Evolutionary conservation across 1,139 yeast species (phyloP).

Genomic region (Zygoascus hellenicus): DNA sequence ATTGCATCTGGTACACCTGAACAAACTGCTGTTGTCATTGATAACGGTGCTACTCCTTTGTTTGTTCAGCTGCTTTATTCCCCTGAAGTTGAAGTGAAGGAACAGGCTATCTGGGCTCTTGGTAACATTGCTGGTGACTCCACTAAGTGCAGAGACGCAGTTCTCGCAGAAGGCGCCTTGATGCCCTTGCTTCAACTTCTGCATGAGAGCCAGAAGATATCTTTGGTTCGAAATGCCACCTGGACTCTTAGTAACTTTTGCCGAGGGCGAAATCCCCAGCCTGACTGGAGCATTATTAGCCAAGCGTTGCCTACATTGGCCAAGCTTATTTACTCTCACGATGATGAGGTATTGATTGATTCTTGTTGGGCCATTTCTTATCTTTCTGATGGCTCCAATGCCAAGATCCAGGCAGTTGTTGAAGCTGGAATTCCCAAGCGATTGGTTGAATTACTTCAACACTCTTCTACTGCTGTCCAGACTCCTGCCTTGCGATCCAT

Average conservation of each 20-base stretch:
- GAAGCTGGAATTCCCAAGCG: constrained; percentile 95
- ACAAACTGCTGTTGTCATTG: constrained; percentile 87
- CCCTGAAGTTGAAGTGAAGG: constrained; percentile 84
- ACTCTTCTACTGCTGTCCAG: constrained; percentile 80
- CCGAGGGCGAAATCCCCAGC: constrained; percentile 94
- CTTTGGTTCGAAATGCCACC: constrained; percentile 90
- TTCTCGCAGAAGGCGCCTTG: constrained; percentile 79
- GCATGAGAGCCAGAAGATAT: constrained; percentile 67
- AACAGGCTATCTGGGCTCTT: constrained; percentile 98
- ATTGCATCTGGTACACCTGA: constrained; percentile 93
- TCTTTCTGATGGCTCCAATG: constrained; percentile 85
- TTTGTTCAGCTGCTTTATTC: constrained; percentile 80
- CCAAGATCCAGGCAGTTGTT: constrained; percentile 93
- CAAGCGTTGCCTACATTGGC: constrained; percentile 89
- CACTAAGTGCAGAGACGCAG: constrained; percentile 81
- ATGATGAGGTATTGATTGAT: constrained; percentile 89
- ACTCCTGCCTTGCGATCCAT: constrained; percentile 97
- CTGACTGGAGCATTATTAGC: constrained; percentile 84
- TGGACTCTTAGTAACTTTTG: constrained; percentile 97
- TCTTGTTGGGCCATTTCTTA: constrained; percentile 99
- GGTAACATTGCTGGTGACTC: constrained; percentile 99
- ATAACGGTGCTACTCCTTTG: constrained; percentile 87
- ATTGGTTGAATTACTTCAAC: constrained; percentile 81
- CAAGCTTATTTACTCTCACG: constrained; percentile 82
- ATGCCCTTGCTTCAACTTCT: constrained; percentile 77